Percentiles rank a stretch among this genome's conserved stretches.
phyloP scores from a whole-genome alignment of 139 green algal genomes.

The Chlorella sp. region DNA sequence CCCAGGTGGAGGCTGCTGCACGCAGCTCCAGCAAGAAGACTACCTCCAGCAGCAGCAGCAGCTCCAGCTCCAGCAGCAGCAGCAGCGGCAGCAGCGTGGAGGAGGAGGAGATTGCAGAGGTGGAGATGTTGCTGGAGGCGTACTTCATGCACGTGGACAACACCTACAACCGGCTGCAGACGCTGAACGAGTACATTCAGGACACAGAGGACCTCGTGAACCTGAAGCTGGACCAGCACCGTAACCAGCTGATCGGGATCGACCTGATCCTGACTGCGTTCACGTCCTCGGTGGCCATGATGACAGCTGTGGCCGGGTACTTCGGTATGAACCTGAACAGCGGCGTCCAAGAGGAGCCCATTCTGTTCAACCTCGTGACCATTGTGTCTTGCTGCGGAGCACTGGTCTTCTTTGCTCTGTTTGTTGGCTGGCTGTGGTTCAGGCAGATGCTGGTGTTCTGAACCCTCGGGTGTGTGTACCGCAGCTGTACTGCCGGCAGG shows the following conservation, averaged over 20 bases:
- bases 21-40: too few relatives aligned
- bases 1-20: too few relatives aligned
- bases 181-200: conserved; percentile 45
- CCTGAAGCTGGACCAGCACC: conserved; percentile 86
- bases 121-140: conserved; percentile 72
- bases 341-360: conserved; percentile 17
- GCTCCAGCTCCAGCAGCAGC: background rate
- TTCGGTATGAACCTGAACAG: conserved; percentile 93
- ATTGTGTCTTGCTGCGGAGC: background rate
- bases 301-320: conserved; percentile 56
- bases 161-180: conserved; percentile 59
- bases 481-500: too few relatives aligned
- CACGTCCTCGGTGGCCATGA: conserved; percentile 57
- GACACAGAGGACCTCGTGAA: conserved; percentile 69
- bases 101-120: conserved; percentile 54
- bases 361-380: background rate
- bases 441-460: background rate
- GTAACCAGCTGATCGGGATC: conserved; percentile 71
- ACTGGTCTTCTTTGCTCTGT: background rate
- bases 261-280: conserved; percentile 84
- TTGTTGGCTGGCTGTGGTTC: background rate
- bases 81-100: conserved; percentile 34
- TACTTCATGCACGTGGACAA: conserved; percentile 50
- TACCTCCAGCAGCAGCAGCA: too few relatives aligned
- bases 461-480: too few relatives aligned